These are phyloP conservation scores for Cyanidiococcus yangmingshanensis DNA, from an alignment of 23 red algal species.

Conservation along the genomic window DNA sequence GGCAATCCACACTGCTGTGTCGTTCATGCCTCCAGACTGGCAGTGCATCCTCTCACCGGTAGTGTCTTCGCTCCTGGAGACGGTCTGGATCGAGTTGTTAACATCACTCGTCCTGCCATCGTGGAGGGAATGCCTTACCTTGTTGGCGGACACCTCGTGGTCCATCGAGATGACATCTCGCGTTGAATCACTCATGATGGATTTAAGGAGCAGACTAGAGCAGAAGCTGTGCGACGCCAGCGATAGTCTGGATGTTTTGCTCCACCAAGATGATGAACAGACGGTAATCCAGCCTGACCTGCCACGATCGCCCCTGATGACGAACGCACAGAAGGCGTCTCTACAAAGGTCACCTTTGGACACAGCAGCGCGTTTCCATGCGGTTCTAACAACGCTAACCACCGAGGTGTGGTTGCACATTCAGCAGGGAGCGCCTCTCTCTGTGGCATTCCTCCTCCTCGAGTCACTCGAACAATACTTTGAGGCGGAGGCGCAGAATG, in stretches of 20 bases:
- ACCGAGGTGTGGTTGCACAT: neutral
- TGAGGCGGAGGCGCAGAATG: neutral
- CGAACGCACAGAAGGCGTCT: neutral
- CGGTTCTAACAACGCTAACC: neutral
- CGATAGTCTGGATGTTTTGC: neutral
- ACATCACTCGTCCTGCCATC: neutral
- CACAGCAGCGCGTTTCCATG: neutral
- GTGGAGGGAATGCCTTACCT: neutral
- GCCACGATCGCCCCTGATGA: neutral
- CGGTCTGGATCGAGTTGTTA: neutral
- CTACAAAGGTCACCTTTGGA: neutral
- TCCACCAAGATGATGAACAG: neutral
- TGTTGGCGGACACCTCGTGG: neutral
- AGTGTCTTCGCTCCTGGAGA: neutral
- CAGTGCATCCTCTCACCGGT: neutral
- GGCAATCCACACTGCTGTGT: neutral
- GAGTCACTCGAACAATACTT: neutral
- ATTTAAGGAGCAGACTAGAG: neutral
- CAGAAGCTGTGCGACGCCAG: neutral
- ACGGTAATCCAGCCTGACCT: no score
- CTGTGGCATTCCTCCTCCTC: neutral
- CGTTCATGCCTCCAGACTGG: neutral
- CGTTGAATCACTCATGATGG: neutral
- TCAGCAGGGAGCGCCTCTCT: neutral
- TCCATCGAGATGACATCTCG: neutral